Base-by-base conservation (phyloP, 2,329 filamentous ascomycete genomes). In the Penicillium sp. region DNA sequence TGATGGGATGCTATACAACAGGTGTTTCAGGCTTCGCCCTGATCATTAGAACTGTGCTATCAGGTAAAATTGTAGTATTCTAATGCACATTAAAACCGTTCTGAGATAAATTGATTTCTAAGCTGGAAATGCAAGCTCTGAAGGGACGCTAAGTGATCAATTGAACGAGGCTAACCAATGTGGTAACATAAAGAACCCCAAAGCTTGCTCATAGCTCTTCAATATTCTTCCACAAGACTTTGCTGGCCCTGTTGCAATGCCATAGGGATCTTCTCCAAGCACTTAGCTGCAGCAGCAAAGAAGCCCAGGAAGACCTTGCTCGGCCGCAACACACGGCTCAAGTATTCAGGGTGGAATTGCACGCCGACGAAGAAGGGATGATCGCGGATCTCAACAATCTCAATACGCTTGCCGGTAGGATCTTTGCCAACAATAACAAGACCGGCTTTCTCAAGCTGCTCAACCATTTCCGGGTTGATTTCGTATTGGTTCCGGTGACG, bases 401-500 rank as follows among this genome's bases (percentile, higher is more conserved):
- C 91, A 87, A 94, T 91, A 32, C 91, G 84, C 64, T 88, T 84
- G 43, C 88, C 89, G 58, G 82, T 85, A 56, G 89, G 86, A 67
- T 95, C 91, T 73, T 91, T 92, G 61, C 89, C 89, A 56, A 92
- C 82, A 69, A 95, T 92, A 40, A 81, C 78, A 32, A 96, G 78
- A 0, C 91, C 92, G 5, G 81, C 84, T 44, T 82, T 76, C 61
- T 90, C 82, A 4, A 96, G 79, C 32, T 76, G 76, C 4, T 88
- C 84, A 50, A 95, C 84, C 68, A 88, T 87, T 11, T 85, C 82
- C 0, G 92, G 91, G 76, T 96, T 96, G 62, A 96, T 89, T 77
- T 96, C 92, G 72, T 96, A 96, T 37, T 91, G 85, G 75, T 96
- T 92, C 58, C 92, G 85, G 74, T 96, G 92, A 49, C 92, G 85